These are phyloP conservation scores for Cylindrodendrum hubeiense DNA, from an alignment of 2,329 filamentous ascomycete genomes.

Conservation along the genomic window DNA sequence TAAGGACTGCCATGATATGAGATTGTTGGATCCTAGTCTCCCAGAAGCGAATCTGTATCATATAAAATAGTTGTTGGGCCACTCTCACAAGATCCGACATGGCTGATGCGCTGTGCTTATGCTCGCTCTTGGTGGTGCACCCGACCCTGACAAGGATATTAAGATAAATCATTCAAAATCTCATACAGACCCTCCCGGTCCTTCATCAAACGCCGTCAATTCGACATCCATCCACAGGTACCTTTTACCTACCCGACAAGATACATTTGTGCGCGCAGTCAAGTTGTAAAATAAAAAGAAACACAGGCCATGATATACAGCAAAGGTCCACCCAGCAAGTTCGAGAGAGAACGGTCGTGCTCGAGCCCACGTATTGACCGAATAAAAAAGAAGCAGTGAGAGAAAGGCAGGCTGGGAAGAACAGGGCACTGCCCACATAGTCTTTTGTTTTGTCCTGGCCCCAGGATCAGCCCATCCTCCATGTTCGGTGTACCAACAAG, in stretches of 20 bases:
- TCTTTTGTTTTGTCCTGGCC: slow-evolving; percentile 16
- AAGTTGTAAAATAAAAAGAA: slow-evolving; percentile 13
- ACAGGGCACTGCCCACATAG: slow-evolving; percentile 22
- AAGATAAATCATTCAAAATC: slow-evolving; percentile 24
- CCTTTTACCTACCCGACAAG: slow-evolving; percentile 15
- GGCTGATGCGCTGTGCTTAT: not conserved
- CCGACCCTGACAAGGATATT: slow-evolving; percentile 8
- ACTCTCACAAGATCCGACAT: not conserved
- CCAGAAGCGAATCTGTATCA: not conserved
- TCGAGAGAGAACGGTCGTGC: slow-evolving; percentile 16
- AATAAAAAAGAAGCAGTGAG: slow-evolving; percentile 5
- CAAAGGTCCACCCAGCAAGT: slow-evolving; percentile 36
- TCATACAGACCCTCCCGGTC: slow-evolving; percentile 20
- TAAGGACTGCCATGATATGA: not conserved
- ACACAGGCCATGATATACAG: slow-evolving; percentile 33
- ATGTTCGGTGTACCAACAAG: not conserved
- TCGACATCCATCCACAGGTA: slow-evolving; percentile 23
- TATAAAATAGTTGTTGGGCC: not conserved
- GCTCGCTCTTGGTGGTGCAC: not conserved
- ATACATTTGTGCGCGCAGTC: slow-evolving; percentile 26
- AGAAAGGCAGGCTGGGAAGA: not conserved
- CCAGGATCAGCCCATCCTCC: not conserved
- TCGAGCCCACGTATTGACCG: slow-evolving; percentile 14
- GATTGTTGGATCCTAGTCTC: not conserved
- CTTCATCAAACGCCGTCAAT: slow-evolving; percentile 36